Base-by-base conservation (phyloP, 2,329 filamentous ascomycete species). In the Mariannaea sp. region DNA sequence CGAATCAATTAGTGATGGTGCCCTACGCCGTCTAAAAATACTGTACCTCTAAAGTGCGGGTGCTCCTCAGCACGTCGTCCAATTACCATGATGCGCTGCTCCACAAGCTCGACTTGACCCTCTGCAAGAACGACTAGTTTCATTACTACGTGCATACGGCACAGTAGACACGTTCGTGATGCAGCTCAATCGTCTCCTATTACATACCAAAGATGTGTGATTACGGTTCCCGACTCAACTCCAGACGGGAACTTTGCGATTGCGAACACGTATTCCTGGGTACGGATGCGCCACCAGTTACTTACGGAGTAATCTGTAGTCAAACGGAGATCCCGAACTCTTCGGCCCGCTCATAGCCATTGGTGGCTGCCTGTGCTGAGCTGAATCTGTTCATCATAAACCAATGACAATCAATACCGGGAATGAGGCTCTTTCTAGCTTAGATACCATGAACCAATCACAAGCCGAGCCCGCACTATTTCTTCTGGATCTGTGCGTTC, bases 311-410 rank as follows among this genome's bases (percentile, higher is more conserved):
- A n/a, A n/a, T n/a, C n/a, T n/a, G n/a, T n/a, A n/a, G n/a, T n/a
- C n/a, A n/a, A 24, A 16, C 13, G 29, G 19, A 9, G 14, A 35
- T 27, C 41, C 45, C 26, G 39, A 39, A 33, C 39, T 27, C 36
- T 24, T 10, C 36, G 20, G 36, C 35, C 36, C 39, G 46, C 49
- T 44, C 44, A 45, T 49, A 45, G 51, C 51, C 51, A 45, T 41
- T 42, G 26, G 26, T 27, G 27, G 39, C 20, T 24, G 44, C 14
- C 17, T 30, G 12, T 13, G 10, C 29, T 38, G 32, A 45, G 26
- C 29, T 35, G 29, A 35, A 33, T 14, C 7, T 17, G 33, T 13
- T 35, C 45, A 39, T 41, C 27, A 24, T 26, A 12, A 49, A 35
- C 39, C 40, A 54, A 49, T 54, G 30, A 27, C 33, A 33, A 35